phyloP scores from a whole-genome alignment of 768 basidiomycete genomes.

The Leucogyrophana mollusca region DNA sequence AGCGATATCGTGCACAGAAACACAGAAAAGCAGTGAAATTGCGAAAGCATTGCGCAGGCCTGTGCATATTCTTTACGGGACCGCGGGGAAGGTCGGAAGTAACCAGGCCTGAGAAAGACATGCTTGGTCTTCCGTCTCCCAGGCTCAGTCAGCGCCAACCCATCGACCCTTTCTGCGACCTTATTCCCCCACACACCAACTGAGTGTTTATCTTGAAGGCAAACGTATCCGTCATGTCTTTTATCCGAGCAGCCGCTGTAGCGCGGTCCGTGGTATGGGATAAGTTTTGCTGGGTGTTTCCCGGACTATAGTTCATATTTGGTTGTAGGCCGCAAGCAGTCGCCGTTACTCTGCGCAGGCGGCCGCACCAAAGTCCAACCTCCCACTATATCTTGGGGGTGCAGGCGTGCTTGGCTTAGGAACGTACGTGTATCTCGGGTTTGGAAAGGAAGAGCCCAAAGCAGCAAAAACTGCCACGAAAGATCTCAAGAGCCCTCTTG shows the following conservation, averaged over 20 bases:
- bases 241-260: constrained; percentile 36
- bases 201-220: background rate
- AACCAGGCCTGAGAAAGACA: background rate
- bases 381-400: constrained; percentile 47
- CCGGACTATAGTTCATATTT: background rate
- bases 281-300: background rate
- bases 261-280: constrained; percentile 42
- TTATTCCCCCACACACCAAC: background rate
- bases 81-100: no score
- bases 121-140: background rate
- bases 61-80: no score
- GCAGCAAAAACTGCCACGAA: constrained; percentile 36
- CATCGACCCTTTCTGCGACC: background rate
- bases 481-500: constrained; percentile 63
- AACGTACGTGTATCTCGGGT: constrained; percentile 52
- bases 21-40: no score
- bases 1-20: no score
- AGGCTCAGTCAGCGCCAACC: background rate
- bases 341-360: constrained; percentile 49
- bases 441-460: constrained; percentile 13
- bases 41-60: no score
- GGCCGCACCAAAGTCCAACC: constrained; percentile 44
- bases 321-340: constrained; percentile 31
- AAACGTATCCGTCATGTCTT: constrained; percentile 37
- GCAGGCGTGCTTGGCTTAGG: constrained; percentile 44